Conservation (phyloP, 2,329 filamentous ascomycete species). For the Fonsecaea erecta region DNA sequence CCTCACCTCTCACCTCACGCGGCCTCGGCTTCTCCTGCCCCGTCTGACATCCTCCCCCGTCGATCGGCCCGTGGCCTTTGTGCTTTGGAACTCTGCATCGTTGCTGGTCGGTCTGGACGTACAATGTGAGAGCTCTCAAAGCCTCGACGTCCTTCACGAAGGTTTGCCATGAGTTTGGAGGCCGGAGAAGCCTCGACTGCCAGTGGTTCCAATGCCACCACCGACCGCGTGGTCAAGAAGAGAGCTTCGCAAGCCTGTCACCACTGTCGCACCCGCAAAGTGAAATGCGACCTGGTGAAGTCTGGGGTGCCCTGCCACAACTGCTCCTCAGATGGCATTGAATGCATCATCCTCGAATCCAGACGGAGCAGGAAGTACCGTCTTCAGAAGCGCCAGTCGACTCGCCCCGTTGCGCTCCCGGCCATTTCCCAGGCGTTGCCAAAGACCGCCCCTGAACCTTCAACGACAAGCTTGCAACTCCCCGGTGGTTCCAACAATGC, state of each 20-base stretch:
- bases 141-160: neutral
- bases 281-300: constrained; percentile 43
- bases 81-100: neutral
- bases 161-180: constrained; percentile 4
- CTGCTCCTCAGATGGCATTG: constrained; percentile 29
- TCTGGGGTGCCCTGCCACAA: constrained; percentile 31
- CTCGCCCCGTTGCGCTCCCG: constrained; percentile 20
- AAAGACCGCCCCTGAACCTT: constrained; percentile 5
- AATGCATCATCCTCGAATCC: constrained; percentile 31
- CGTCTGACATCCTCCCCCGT: neutral
- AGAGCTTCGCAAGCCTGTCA: constrained; percentile 42
- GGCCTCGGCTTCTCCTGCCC: neutral
- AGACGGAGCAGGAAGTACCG: constrained; percentile 32
- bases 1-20: neutral
- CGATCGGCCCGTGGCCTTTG: neutral
- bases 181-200: neutral
- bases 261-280: constrained; percentile 44
- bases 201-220: neutral
- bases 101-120: neutral
- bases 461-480: neutral
- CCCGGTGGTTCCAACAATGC: neutral
- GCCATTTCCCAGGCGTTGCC: constrained; percentile 25
- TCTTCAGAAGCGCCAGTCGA: constrained; percentile 33
- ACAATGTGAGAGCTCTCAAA: neutral
- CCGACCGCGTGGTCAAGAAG: constrained; percentile 26